These are phyloP conservation scores for Paradendryphiella salina DNA, from an alignment of 2,329 filamentous ascomycete genomes.

Conservation along the genomic window DNA sequence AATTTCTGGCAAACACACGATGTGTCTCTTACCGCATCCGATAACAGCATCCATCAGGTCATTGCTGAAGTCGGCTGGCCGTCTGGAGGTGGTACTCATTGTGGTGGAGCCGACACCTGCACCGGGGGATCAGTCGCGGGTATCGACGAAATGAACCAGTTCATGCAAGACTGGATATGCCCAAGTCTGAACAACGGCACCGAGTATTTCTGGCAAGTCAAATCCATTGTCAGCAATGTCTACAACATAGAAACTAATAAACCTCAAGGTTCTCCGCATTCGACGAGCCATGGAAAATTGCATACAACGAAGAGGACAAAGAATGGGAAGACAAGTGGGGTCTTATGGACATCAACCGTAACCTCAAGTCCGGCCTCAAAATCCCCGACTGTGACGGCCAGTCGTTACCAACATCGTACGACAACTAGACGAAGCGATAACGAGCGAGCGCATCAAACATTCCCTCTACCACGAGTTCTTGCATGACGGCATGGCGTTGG, in stretches of 20 bases:
- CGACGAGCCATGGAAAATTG: slow-evolving; percentile 92
- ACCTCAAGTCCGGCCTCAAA: slow-evolving; percentile 78
- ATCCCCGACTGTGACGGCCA: slow-evolving; percentile 87
- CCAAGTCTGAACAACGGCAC: slow-evolving; percentile 77
- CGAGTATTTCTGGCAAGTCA: slow-evolving; percentile 82
- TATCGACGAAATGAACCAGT: slow-evolving; percentile 78
- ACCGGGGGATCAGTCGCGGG: slow-evolving; percentile 74
- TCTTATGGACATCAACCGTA: slow-evolving; percentile 80
- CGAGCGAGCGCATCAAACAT: slow-evolving; percentile 4
- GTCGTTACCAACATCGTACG: slow-evolving; percentile 43
- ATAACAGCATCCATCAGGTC: slow-evolving; percentile 64
- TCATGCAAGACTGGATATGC: slow-evolving; percentile 86
- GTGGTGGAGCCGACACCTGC: slow-evolving; percentile 64
- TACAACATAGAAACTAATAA: slow-evolving; percentile 7
- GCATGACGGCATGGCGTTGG: slow-evolving; percentile 34
- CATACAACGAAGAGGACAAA: slow-evolving; percentile 66
- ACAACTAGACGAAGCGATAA: slow-evolving; percentile 1
- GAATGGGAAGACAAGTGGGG: slow-evolving; percentile 97
- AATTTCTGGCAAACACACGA: slow-evolving; percentile 77
- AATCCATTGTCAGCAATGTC: background rate
- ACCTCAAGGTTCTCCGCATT: slow-evolving; percentile 78
- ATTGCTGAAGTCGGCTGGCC: slow-evolving; percentile 95
- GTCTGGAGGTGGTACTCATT: slow-evolving; percentile 76
- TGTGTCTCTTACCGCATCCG: slow-evolving; percentile 60
- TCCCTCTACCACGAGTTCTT: slow-evolving; percentile 14